Evolutionary conservation across 1,284 basidiomycete genomes (phyloP).

Genomic region (Mycosarcoma mackinlayi): DNA sequence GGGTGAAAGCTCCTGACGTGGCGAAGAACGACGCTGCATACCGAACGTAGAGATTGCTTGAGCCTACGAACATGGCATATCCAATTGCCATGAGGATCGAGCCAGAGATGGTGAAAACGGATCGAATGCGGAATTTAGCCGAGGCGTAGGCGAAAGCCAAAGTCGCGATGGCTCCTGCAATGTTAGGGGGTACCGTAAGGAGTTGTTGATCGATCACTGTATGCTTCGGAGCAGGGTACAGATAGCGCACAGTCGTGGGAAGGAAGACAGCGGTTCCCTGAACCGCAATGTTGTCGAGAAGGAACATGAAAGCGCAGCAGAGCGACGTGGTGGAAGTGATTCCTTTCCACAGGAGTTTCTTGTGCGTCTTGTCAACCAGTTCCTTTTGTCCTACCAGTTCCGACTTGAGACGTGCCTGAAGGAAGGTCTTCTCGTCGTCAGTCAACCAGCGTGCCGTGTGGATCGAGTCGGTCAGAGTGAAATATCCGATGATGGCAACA

Average conservation of each 20-base stretch:
- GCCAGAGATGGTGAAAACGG: conserved; percentile 56
- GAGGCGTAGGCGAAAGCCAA: conserved; percentile 60
- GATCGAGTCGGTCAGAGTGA: conserved; percentile 67
- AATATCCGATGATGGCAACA: conserved; percentile 62
- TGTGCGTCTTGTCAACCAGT: conserved; percentile 47
- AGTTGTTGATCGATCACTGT: conserved; percentile 67
- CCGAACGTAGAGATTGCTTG: conserved; percentile 45
- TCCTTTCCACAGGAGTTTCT: conserved; percentile 42
- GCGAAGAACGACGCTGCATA: conserved; percentile 65
- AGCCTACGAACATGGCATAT: conserved; percentile 63
- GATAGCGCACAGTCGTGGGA: conserved; percentile 66
- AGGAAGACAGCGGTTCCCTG: conserved; percentile 66
- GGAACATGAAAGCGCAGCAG: conserved; percentile 64
- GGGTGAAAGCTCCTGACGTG: conserved; percentile 62
- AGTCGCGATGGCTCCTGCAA: conserved; percentile 62
- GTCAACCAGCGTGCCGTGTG: conserved; percentile 67
- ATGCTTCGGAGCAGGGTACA: conserved; percentile 65
- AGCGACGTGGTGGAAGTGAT: conserved; percentile 50
- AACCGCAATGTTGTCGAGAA: conserved; percentile 67
- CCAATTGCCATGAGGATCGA: conserved; percentile 65
- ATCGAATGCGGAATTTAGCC: conserved; percentile 63
- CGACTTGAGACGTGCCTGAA: conserved; percentile 33
- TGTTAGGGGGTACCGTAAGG: conserved; percentile 67
- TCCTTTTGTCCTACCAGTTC: conserved; percentile 48
- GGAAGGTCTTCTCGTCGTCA: conserved; percentile 65